Percentiles rank a stretch among this genome's conserved stretches.
phyloP scores from a whole-genome alignment of 495 filamentous ascomycete genomes.

The Tricharina praecox region DNA sequence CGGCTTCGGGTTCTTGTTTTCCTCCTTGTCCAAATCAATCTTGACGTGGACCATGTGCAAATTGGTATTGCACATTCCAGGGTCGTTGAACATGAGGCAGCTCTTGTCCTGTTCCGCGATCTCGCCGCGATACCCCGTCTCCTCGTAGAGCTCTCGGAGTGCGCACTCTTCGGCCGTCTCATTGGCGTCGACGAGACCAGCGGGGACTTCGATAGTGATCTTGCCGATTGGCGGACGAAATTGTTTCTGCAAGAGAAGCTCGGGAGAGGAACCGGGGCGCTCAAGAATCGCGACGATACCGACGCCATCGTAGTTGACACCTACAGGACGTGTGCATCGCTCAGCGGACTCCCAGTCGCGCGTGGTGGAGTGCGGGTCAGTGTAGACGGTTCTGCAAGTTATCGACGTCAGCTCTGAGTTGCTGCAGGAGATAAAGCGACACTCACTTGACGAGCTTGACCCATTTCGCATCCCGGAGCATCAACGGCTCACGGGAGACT shows the following conservation, averaged over 20 bases:
- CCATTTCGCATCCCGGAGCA: conserved; percentile 50
- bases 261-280: conserved; percentile 33
- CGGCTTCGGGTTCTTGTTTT: conserved; percentile 47
- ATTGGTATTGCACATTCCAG: conserved; percentile 74
- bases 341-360: conserved; percentile 74
- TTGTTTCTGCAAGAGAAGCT: conserved; percentile 74
- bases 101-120: conserved; percentile 37
- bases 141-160: conserved; percentile 78
- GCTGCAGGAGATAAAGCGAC: conserved; percentile 3
- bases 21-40: conserved; percentile 56
- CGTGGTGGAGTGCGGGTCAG: conserved; percentile 47
- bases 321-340: conserved; percentile 50
- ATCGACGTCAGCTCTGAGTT: background rate
- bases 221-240: conserved; percentile 71
- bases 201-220: conserved; percentile 52
- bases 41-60: conserved; percentile 65
- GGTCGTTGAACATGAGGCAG: conserved; percentile 65
- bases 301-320: conserved; percentile 66
- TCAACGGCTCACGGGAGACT: conserved; percentile 15
- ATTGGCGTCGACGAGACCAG: conserved; percentile 66
- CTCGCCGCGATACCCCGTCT: conserved; percentile 70
- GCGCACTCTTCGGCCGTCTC: conserved; percentile 67
- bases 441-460: conserved; percentile 40
- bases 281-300: conserved; percentile 78
- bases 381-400: conserved; percentile 33